Conservation (phyloP, 768 basidiomycete genomes). For the Artomyces pyxidatus region DNA sequence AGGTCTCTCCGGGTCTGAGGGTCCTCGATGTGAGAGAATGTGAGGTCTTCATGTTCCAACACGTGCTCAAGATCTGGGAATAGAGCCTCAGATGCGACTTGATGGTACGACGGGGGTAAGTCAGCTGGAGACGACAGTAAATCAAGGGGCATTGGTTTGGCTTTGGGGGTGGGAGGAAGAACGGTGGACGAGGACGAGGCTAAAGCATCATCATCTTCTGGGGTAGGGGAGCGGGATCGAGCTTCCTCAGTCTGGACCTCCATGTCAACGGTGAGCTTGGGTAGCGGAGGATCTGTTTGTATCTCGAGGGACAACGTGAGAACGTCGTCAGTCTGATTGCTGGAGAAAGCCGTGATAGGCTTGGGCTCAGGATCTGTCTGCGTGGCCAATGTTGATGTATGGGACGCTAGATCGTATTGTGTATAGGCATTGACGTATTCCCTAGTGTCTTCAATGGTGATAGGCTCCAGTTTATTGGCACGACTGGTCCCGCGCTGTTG, state of each 20-base stretch:
- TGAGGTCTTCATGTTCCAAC: conserved; percentile 9
- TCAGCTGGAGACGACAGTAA: conserved; percentile 29
- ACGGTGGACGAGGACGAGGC: conserved; percentile 71
- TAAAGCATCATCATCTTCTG: conserved; percentile 42
- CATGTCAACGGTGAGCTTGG: background rate
- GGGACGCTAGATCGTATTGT: conserved; percentile 57
- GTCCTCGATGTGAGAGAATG: conserved; percentile 14
- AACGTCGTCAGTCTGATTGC: conserved; percentile 47
- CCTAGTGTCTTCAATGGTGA: conserved; percentile 49
- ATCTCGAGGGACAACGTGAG: conserved; percentile 38
- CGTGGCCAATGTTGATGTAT: conserved; percentile 35
- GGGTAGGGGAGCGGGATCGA: conserved; percentile 37
- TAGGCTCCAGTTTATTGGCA: conserved; percentile 39
- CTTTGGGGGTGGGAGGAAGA: conserved; percentile 61
- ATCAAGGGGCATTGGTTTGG: conserved; percentile 20
- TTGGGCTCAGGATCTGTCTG: conserved; percentile 61
- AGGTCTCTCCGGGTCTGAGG: conserved; percentile 26
- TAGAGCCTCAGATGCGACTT: conserved; percentile 32
- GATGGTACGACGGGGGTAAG: conserved; percentile 68
- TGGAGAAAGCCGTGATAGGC: conserved; percentile 36
- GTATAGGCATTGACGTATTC: conserved; percentile 71
- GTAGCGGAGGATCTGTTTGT: conserved; percentile 34
- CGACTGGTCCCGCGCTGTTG: conserved; percentile 42
- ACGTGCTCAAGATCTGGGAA: conserved; percentile 19
- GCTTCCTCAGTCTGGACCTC: conserved; percentile 26